Percentiles rank a stretch among this genome's conserved stretches.
These are phyloP conservation scores for Acacia pycnantha DNA, from an alignment of 331 rosid species.

Conservation along the genomic window DNA sequence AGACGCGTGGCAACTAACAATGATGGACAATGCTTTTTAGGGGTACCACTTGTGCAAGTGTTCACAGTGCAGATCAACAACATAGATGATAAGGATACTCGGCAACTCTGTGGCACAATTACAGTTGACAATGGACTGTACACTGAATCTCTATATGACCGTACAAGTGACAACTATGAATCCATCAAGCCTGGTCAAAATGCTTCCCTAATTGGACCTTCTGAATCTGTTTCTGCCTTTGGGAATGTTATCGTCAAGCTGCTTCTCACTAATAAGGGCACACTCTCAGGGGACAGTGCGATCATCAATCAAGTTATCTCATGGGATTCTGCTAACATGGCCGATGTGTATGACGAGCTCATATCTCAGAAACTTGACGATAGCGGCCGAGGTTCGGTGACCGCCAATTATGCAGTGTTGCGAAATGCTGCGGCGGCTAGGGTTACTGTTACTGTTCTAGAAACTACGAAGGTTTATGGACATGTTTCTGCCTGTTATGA, in stretches of 20 bases:
- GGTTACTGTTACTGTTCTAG: not conserved
- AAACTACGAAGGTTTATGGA: not conserved
- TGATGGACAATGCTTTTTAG: not conserved
- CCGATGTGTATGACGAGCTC: not conserved
- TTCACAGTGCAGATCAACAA: not conserved
- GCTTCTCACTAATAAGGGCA: not conserved
- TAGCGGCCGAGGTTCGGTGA: not conserved
- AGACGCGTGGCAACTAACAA: too few relatives aligned
- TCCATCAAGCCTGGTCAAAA: not conserved
- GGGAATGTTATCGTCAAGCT: not conserved
- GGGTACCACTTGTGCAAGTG: not conserved
- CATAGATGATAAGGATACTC: not conserved
- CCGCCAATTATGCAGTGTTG: not conserved
- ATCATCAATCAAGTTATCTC: not conserved
- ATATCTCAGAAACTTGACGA: not conserved
- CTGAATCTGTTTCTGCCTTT: not conserved
- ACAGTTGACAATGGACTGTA: not conserved
- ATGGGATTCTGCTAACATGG: not conserved
- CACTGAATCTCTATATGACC: not conserved
- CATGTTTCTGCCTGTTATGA: not conserved
- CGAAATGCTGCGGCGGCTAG: not conserved
- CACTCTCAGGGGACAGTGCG: not conserved
- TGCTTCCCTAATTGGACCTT: not conserved
- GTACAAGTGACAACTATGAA: not conserved
- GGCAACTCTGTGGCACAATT: not conserved